Base-by-base conservation (phyloP, 164 flowering plant genomes). In the Magnolia sinica region DNA sequence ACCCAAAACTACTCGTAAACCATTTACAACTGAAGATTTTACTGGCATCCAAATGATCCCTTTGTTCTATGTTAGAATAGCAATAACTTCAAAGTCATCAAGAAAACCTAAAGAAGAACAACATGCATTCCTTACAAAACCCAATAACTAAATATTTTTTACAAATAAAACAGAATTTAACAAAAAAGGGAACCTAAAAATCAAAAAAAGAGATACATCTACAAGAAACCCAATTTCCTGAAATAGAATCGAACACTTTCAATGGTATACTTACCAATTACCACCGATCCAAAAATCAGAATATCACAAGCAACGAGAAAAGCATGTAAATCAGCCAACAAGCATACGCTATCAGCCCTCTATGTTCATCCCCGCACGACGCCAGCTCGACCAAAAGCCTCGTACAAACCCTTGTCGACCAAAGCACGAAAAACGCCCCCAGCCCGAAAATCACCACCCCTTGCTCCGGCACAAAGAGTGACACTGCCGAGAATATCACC, bases 241-340 rank as follows among this genome's bases (percentile, higher is more conserved):
- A 55, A 55, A 11, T 55, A 37, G 61, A 55, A 16, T 8, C 61
- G 13, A 55, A 11, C 61, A 9, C 13, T 55, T 7, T 55, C 61
- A 55, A 55, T 16, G 10, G 61, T 16, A 55, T 55, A 55, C 61
- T 55, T 16, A 55, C 61, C 61, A 55, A 55, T 55, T 10, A 55
- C 61, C 61, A 55, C 8, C 61, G 18, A 55, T 55, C 61, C 61
- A 2, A 55, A 55, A 69, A 70, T 87, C 85, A 94, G 75, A 91
- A 94, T 78, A 94, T 79, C 19, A 92, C 92, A 49, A 94, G 85
- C 87, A 94, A 74, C 0, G 97, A 91, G 75, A 94, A 92, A 51
- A 94, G 80, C 77, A 87, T 81, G 81, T 90, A 95, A 76, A 95
- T 90, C 89, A 95, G 87, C 81, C 89, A 90, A 81, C 96, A 90